Evolutionary conservation across 306 rosid genomes (phyloP), one percentile per base, ranked within the genome.

Genomic region (Begonia fuchsioides): DNA sequence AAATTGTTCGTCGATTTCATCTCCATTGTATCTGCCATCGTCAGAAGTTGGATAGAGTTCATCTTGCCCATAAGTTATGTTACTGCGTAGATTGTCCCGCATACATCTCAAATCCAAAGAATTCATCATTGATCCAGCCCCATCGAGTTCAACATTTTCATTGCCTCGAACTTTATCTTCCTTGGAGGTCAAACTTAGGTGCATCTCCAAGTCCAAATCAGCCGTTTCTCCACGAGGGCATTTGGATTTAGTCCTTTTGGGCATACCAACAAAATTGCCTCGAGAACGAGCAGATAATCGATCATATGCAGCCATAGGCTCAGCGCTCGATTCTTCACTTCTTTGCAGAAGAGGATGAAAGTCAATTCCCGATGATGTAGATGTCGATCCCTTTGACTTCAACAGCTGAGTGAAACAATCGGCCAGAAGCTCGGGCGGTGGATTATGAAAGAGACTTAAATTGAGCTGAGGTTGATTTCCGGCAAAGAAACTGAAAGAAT

Each of bases 321-420:
- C 61, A 17, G 44, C 43, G 43, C 52, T 49, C 15, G 10, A 48
- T 55, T 61, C 72, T 58, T 63, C 72, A 45, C 76, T 72, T 73
- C 87, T 90, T 79, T 77, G 95, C 73, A 85, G 68, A 56, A 90
- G 85, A 39, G 95, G 98, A 63, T 90, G 98, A 75, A 90, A 90
- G 70, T 77, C 98, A 81, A 85, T 71, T 59, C 85, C 80, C 38
- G 50, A 66, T 47, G 86, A 61, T 62, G 55, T 47, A 19, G 66
- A 62, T 59, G 71, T 68, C 50, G 69, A 69, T 53, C 66, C 73
- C 64, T 76, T 80, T 13, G 79, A 68, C 65, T 68, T 75, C 62
- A 59, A 52, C 18, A 70, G 69, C 53, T 54, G 68, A 43, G 61
- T 69, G 64, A 63, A 56, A 68, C 66, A 56, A 43, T 57, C 82